Base-by-base conservation (phyloP, 768 basidiomycete genomes). In the Boletus rubropictus region DNA sequence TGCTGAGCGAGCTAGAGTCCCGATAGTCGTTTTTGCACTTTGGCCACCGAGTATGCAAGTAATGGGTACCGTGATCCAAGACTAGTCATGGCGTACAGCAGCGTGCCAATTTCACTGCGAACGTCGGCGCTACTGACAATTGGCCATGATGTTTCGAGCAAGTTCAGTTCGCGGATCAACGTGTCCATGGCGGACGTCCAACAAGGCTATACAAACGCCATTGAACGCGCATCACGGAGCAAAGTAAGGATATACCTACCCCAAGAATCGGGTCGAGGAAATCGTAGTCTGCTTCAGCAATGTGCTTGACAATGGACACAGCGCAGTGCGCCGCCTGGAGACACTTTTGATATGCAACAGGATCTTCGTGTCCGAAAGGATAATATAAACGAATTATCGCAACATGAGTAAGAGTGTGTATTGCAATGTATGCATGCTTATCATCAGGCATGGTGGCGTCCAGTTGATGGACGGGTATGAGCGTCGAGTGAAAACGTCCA, bases 191-290 rank as follows among this genome's bases (percentile, higher is more conserved):
- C 80, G 44, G 71, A 72, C 14, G 81, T 80, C 86, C 86, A 87
- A 54, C 84, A 86, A 8, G 80, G 77, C 86, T 86, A 53, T 27
- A 54, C 42, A 40, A 31, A 36, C 5, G 25, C 41, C 25, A 48
- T 57, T 35, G 53, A 36, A 47, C 11, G 25, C n/a, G n/a, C 11
- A 44, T 37, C 27, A 52, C 31, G 36, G 35, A 51, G 43, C 11
- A 37, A 32, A 32, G 12, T 4, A 40, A 11, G 3, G 17, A 31
- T n/a, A 40, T 7, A 67, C 84, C 53, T 70, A 88, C 86, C 42
- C 82, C 84, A 51, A 88, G 73, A 52, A 88, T 78, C 21, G 86
- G 86, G 67, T 89, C 86, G n/a, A 88, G 72, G 64, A 79, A 83
- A 32, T 77, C 74, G 52, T 78, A 83, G 56, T 88, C 85, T 54